phyloP scores from a whole-genome alignment of 1,139 yeast species.

The Sugiyamaella pinicola region DNA sequence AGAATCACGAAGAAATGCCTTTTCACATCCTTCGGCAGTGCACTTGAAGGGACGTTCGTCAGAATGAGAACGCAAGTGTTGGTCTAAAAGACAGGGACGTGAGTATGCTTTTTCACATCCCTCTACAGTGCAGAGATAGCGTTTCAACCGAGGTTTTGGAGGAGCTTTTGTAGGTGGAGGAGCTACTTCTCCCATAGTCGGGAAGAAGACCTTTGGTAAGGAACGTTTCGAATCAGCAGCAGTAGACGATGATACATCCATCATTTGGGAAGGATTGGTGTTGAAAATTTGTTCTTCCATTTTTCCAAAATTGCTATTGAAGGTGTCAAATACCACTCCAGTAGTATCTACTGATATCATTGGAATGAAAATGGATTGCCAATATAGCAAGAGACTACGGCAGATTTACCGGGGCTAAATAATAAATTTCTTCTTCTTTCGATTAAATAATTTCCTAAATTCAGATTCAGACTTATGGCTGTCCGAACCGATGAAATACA shows the following conservation, averaged over 20 bases:
- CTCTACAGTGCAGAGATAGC: slow-evolving; percentile 58
- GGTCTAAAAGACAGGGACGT: slow-evolving; percentile 80
- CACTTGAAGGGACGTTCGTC: slow-evolving; percentile 80
- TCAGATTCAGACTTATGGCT: too few species aligned
- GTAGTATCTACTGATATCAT: slow-evolving; percentile 11
- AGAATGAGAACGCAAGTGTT: slow-evolving; percentile 75
- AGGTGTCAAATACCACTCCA: background rate
- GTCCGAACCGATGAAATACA: too few species aligned
- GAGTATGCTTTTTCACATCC: slow-evolving; percentile 77
- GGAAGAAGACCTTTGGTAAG: slow-evolving; percentile 21
- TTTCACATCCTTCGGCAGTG: slow-evolving; percentile 54
- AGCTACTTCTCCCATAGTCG: slow-evolving; percentile 14
- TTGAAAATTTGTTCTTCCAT: background rate
- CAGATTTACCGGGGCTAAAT: too few species aligned
- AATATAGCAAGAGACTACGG: background rate
- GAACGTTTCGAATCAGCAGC: background rate
- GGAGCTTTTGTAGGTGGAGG: slow-evolving; percentile 17
- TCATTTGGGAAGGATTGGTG: background rate
- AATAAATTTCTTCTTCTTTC: too few species aligned
- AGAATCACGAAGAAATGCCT: slow-evolving; percentile 70
- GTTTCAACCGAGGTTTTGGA: slow-evolving; percentile 52
- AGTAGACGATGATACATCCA: background rate
- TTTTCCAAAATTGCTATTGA: background rate
- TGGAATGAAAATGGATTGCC: background rate
- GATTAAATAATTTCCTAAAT: too few species aligned